Conservation (phyloP, 2,329 filamentous ascomycete genomes). For the Nemania bipapillata region DNA sequence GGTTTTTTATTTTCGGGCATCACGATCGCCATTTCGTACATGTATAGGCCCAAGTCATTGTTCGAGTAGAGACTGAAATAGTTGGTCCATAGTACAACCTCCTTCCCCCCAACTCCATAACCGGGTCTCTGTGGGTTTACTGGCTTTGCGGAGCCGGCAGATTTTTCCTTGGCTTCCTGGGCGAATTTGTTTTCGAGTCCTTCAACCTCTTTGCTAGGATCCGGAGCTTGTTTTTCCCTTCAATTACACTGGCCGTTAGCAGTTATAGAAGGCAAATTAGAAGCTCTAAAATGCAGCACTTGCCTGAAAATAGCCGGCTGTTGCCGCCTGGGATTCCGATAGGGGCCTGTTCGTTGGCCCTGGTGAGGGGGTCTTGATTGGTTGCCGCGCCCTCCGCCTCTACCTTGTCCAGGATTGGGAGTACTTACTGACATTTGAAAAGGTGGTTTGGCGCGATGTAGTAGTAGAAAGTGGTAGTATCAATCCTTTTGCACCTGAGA, state of each 20-base stretch:
- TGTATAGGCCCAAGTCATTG: conserved; percentile 11
- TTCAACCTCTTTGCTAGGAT: neutral
- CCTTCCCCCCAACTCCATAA: conserved; percentile 11
- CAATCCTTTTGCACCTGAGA: neutral
- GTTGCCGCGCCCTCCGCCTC: conserved; percentile 15
- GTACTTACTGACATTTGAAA: conserved; percentile 4
- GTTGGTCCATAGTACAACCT: conserved; percentile 21
- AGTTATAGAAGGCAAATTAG: neutral
- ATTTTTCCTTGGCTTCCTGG: conserved; percentile 7
- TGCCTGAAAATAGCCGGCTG: conserved; percentile 14
- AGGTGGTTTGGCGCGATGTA: neutral
- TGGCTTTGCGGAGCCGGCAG: neutral
- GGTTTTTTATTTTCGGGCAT: neutral
- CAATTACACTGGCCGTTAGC: neutral
- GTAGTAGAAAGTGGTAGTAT: neutral
- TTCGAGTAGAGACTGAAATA: conserved; percentile 12
- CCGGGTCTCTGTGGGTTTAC: conserved; percentile 18
- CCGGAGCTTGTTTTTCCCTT: conserved; percentile 1
- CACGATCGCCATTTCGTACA: conserved; percentile 1
- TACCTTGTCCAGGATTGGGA: neutral
- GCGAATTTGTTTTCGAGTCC: conserved; percentile 21
- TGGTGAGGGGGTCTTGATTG: conserved; percentile 9
- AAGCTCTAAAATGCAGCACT: neutral
- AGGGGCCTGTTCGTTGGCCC: neutral
- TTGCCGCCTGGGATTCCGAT: neutral